phyloP scores from a whole-genome alignment of 768 basidiomycete genomes.

The Tylopilus subfusipes region DNA sequence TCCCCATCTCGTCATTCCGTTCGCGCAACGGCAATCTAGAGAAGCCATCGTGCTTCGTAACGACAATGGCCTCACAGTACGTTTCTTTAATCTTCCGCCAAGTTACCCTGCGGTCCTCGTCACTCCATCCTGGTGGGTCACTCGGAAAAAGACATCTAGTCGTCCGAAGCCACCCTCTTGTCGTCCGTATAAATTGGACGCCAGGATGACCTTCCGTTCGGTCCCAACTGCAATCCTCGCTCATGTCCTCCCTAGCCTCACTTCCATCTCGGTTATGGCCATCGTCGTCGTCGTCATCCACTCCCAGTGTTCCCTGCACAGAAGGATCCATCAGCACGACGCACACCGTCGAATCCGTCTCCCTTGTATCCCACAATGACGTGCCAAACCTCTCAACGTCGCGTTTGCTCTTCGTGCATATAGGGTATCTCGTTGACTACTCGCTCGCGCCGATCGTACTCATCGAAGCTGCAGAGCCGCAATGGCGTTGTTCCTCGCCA shows the following conservation, averaged over 20 bases:
- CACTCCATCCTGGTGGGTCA: conserved; percentile 15
- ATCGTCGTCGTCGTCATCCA: neutral
- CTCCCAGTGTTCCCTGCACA: conserved; percentile 10
- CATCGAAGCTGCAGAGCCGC: conserved; percentile 53
- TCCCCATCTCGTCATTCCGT: conserved; percentile 11
- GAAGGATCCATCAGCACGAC: conserved; percentile 21
- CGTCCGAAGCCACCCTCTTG: conserved; percentile 21
- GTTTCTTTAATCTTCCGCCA: conserved; percentile 24
- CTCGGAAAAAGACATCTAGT: conserved; percentile 17
- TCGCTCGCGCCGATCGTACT: conserved; percentile 9
- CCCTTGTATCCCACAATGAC: conserved; percentile 21
- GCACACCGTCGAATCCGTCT: conserved; percentile 21
- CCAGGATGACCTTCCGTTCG: conserved; percentile 3
- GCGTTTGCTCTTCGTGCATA: conserved; percentile 59
- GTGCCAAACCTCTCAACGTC: conserved; percentile 44
- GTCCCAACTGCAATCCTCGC: conserved; percentile 1
- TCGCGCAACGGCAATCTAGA: conserved; percentile 8
- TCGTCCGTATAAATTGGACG: conserved; percentile 27
- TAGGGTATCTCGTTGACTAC: conserved; percentile 48
- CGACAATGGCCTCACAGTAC: conserved; percentile 26
- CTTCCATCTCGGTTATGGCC: conserved; percentile 8
- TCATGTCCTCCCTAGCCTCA: conserved; percentile 18
- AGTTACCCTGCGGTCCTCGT: conserved; percentile 15
- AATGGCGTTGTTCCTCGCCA: conserved; percentile 78
- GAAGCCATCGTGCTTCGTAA: conserved; percentile 25